Percentiles rank a stretch among this genome's conserved stretches.
phyloP scores from a whole-genome alignment of 306 rosid species.

The Glycyrrhiza uralensis region DNA sequence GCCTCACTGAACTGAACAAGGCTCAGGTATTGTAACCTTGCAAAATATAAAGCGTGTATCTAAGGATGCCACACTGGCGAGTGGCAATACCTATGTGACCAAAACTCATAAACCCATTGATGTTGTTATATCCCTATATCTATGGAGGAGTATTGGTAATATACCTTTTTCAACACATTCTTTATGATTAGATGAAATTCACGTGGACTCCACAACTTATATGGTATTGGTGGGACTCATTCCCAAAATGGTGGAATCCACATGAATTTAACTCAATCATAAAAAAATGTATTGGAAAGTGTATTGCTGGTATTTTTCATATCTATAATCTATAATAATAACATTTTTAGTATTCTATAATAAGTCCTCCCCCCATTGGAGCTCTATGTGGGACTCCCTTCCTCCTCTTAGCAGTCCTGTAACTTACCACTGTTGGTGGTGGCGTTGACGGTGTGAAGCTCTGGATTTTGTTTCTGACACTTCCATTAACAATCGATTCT shows the following conservation, averaged over 20 bases:
- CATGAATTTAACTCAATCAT: too few species aligned
- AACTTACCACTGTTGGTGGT: constrained; percentile 41
- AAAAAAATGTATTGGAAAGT: too few species aligned
- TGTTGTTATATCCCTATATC: too few species aligned
- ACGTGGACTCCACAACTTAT: too few species aligned
- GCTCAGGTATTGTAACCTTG: constrained; percentile 34
- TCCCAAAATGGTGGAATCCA: too few species aligned
- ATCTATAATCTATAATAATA: neutral
- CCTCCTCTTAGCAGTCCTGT: constrained; percentile 52
- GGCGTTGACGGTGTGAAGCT: constrained; percentile 65
- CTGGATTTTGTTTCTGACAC: constrained; percentile 21
- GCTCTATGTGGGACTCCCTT: constrained; percentile 60
- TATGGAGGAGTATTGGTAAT: too few species aligned
- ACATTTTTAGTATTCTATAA: constrained; percentile 38
- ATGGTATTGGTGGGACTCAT: too few species aligned
- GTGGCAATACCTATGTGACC: neutral
- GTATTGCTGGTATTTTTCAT: neutral
- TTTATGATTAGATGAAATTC: too few species aligned
- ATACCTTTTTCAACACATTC: too few species aligned
- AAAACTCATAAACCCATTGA: too few species aligned
- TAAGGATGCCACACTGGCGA: neutral
- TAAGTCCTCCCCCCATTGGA: constrained; percentile 57
- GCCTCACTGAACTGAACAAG: constrained; percentile 38
- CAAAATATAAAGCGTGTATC: neutral
- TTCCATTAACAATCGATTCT: constrained; percentile 32